Conservation (phyloP, 768 basidiomycete species). For the Auricularia sp. region DNA sequence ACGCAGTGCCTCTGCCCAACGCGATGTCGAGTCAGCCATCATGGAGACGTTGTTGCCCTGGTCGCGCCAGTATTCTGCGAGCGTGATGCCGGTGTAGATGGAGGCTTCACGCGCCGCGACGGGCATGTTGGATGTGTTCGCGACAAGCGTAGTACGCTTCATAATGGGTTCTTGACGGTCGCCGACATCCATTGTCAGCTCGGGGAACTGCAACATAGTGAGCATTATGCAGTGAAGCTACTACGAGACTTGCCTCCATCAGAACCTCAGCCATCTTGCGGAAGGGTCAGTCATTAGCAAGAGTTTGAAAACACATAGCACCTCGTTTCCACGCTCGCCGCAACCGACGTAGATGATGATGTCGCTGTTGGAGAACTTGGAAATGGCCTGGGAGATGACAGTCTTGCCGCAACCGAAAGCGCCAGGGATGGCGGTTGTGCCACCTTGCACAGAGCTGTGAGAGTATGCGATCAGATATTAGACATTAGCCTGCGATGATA, state of each 20-base stretch:
- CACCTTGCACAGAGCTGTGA: constrained; percentile 84
- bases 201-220: constrained; percentile 51
- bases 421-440: constrained; percentile 95
- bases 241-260: constrained; percentile 61
- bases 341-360: constrained; percentile 99
- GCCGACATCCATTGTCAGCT: constrained; percentile 84
- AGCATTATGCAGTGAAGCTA: background rate
- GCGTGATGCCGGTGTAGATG: constrained; percentile 98
- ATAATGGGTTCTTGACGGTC: constrained; percentile 98
- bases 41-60: constrained; percentile 96
- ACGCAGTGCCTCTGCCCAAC: constrained; percentile 98
- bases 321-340: constrained; percentile 97
- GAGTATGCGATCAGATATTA: constrained; percentile 2
- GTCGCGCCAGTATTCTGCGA: constrained; percentile 99
- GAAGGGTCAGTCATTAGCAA: background rate
- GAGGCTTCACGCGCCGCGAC: constrained; percentile 99
- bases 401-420: constrained; percentile 99
- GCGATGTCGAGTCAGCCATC: constrained; percentile 99
- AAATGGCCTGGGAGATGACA: constrained; percentile 95
- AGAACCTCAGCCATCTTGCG: constrained; percentile 91
- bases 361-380: constrained; percentile 98
- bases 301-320: constrained; percentile 5
- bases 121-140: constrained; percentile 99
- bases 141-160: constrained; percentile 98
- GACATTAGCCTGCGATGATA: background rate